Evolutionary conservation across 2,329 filamentous ascomycete genomes (phyloP).

Genomic region (Raffaelea arxii): DNA sequence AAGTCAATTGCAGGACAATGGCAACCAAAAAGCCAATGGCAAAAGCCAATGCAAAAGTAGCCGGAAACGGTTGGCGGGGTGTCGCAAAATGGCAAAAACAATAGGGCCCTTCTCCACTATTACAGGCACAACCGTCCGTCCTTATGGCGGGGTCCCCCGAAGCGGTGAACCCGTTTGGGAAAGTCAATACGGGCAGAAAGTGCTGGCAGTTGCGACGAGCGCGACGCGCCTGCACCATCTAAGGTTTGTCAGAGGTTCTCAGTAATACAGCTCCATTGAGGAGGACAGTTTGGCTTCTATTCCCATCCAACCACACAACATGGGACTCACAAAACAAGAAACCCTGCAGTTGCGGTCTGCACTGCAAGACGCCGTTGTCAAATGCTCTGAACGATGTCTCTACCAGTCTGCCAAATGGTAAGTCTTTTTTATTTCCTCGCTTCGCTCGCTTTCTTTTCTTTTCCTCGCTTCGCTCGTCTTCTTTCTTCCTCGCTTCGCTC

Average conservation of each 20-base stretch:
- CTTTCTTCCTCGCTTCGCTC: conserved; percentile 12
- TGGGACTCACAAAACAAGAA: conserved; percentile 47
- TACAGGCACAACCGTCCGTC: too few relatives aligned
- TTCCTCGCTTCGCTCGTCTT: not conserved
- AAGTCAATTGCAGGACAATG: not conserved
- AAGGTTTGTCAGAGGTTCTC: not conserved
- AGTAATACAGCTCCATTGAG: too few relatives aligned
- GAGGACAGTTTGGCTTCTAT: too few relatives aligned
- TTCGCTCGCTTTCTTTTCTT: not conserved
- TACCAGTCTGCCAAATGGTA: conserved; percentile 98
- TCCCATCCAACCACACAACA: too few relatives aligned
- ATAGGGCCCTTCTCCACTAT: too few relatives aligned
- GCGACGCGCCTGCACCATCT: too few relatives aligned
- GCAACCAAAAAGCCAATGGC: not conserved
- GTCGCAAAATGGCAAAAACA: not conserved
- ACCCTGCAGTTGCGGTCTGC: conserved; percentile 58
- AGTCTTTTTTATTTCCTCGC: too few relatives aligned
- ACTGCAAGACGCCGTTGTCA: conserved; percentile 76
- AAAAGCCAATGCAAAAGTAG: too few relatives aligned
- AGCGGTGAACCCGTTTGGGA: conserved; percentile 6
- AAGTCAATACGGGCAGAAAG: not conserved
- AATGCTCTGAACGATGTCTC: conserved; percentile 88
- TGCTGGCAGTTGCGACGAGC: not conserved
- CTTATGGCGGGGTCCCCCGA: too few relatives aligned
- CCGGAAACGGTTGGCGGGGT: not conserved